A percentile compares a stretch with the other conserved stretches of the same genome.
Conservation (phyloP, 805 yeast genomes). For the Clavispora fructus region DNA sequence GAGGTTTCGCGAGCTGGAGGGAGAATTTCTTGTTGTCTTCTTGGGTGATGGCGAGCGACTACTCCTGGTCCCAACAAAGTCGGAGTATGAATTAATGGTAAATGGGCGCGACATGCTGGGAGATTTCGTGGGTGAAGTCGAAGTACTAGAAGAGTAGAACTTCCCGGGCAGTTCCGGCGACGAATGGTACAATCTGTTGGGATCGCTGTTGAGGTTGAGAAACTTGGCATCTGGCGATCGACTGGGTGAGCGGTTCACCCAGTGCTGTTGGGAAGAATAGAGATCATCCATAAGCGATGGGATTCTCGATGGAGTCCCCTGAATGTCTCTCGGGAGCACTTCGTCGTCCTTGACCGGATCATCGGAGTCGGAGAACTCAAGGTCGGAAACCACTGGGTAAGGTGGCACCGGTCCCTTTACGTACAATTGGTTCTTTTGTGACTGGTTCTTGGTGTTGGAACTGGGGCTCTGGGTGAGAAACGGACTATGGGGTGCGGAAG, state of each 20-base stretch:
- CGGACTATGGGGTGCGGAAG: neutral
- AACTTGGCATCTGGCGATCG: neutral
- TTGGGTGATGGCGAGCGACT: constrained; percentile 29
- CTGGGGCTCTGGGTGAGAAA: neutral
- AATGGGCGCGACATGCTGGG: neutral
- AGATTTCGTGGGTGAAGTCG: constrained; percentile 15
- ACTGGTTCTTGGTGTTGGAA: neutral
- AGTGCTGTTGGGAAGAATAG: neutral
- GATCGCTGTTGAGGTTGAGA: constrained; percentile 5
- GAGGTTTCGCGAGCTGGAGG: neutral
- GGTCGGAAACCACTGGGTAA: constrained; percentile 2
- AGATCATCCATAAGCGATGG: constrained; percentile 7
- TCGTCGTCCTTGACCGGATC: neutral
- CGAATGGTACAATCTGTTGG: constrained; percentile 5
- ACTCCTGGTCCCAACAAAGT: constrained; percentile 9
- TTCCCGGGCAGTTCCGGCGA: constrained; percentile 12
- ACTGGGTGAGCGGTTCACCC: neutral
- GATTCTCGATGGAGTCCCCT: constrained; percentile 11
- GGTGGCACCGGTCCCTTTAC: neutral
- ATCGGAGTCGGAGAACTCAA: constrained; percentile 4
- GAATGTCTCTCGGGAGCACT: neutral
- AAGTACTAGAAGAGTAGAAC: constrained; percentile 5
- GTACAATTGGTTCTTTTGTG: neutral
- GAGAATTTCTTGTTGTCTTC: constrained; percentile 12
- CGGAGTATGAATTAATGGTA: constrained; percentile 7